Conservation (phyloP, 2,329 filamentous ascomycete species). For the Bipolaris gigantea region DNA sequence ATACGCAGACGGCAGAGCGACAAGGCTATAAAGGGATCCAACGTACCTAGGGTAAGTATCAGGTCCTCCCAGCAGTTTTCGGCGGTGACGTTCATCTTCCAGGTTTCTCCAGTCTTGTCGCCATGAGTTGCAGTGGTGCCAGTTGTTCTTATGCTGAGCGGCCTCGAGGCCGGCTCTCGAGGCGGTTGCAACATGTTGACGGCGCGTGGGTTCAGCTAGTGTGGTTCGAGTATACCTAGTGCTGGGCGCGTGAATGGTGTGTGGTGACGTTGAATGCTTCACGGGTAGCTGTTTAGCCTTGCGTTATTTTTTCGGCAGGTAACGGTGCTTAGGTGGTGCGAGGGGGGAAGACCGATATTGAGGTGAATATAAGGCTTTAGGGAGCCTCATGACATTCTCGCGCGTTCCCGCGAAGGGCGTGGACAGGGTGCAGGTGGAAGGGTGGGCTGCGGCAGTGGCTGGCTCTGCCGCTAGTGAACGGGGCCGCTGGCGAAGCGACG, state of each 20-base stretch:
- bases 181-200: constrained; percentile 34
- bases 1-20: too few species aligned
- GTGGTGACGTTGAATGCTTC: constrained; percentile 10
- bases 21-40: neutral
- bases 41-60: constrained; percentile 50
- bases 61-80: constrained; percentile 54
- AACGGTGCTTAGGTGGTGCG: constrained; percentile 10
- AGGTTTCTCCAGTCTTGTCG: constrained; percentile 49
- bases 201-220: constrained; percentile 6
- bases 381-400: constrained; percentile 30
- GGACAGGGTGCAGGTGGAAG: constrained; percentile 14
- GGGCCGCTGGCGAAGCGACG: constrained; percentile 1
- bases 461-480: constrained; percentile 10
- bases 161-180: constrained; percentile 32
- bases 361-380: constrained; percentile 30
- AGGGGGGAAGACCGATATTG: constrained; percentile 15
- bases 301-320: constrained; percentile 2
- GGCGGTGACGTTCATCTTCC: constrained; percentile 45
- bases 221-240: neutral
- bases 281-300: constrained; percentile 4
- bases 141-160: constrained; percentile 41
- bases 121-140: constrained; percentile 39
- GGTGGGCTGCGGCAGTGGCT: constrained; percentile 36
- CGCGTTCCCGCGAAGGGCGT: constrained; percentile 12
- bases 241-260: constrained; percentile 18